These are phyloP conservation scores for Fraxinus nigra DNA, from an alignment of 305 asterid species.

Conservation along the genomic window DNA sequence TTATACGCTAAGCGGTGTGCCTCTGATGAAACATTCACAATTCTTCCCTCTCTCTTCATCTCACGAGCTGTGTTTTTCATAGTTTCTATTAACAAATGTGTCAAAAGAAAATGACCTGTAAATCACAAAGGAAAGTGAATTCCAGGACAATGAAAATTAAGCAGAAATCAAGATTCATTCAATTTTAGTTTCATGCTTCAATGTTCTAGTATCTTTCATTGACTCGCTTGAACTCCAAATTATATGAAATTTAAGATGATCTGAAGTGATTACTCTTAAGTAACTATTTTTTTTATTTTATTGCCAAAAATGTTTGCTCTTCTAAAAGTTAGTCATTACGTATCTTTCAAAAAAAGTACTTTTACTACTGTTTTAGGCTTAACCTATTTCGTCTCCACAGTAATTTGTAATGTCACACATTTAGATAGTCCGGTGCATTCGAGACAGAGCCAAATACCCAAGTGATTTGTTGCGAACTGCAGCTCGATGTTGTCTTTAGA, in stretches of 20 bases:
- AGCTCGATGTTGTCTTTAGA: slow-evolving; percentile 73
- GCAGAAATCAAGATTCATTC: neutral
- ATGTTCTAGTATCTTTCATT: neutral
- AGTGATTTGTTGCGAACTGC: slow-evolving; percentile 79
- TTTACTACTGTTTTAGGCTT: neutral
- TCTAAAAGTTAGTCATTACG: neutral
- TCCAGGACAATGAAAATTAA: neutral
- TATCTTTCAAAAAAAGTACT: neutral
- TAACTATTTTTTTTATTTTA: too few relatives aligned
- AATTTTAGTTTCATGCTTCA: neutral
- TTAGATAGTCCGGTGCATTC: neutral
- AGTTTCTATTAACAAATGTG: slow-evolving; percentile 62
- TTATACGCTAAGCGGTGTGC: slow-evolving; percentile 52
- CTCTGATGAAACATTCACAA: slow-evolving; percentile 69
- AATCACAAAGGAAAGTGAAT: slow-evolving; percentile 1
- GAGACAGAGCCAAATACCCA: slow-evolving; percentile 44
- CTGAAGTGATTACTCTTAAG: neutral
- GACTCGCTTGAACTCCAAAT: neutral
- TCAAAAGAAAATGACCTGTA: slow-evolving; percentile 84
- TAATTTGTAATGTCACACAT: neutral
- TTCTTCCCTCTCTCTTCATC: slow-evolving; percentile 70
- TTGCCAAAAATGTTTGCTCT: too few relatives aligned
- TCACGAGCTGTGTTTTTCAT: slow-evolving; percentile 64
- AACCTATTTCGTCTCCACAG: neutral
- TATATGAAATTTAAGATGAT: neutral